Evolutionary conservation across 179 eudicot species (phyloP), one percentile per base, ranked within the genome.

Genomic region (Actinidia polygama): DNA sequence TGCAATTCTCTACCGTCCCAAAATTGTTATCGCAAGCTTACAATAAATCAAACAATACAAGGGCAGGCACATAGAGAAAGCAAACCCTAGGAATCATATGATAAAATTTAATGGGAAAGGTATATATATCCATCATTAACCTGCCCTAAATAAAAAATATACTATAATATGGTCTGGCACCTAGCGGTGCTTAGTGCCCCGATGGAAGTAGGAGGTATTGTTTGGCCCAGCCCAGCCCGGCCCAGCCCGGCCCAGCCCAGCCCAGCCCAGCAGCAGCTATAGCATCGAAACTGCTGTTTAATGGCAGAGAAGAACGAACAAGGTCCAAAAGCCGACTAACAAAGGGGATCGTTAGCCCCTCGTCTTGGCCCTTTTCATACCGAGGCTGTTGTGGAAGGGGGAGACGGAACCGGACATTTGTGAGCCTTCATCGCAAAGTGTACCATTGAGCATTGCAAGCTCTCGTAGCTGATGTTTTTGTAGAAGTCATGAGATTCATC

Each of bases 311-410:
- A 77, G 4, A 57, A 78, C 67, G 77, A 9, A 30, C 78, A 84
- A 82, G 80, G 86, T 86, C 86, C 75, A 51, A 80, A 81, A 79
- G 64, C 85, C 83, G 82, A 76, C 73, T 16, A 66, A 36, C 40
- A 58, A 79, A 59, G 18, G 59, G 10, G 78, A 79, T 54, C 84
- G 80, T 90, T 82, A 95, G 87, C 89, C 99, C 91, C 91, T 88
- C 68, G 98, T 96, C 87, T 95, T 96, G 51, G 99, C 99, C 87
- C 99, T 92, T 88, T 96, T 96, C 94, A 95, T 93, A 51, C 98
- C 99, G 3, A 95, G 97, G 86, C 94, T 95, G 91, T 91, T 93
- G 87, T 94, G 87, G 89, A 96, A 96, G 69, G 99, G 99, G 61
- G 99, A 96, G 3, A 93, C 92, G 4, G 98, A 93, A 82, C 98